Percentiles rank a stretch among this genome's conserved stretches.
These are phyloP conservation scores for Tricholoma hemisulphureum DNA, from an alignment of 768 basidiomycete species.

Conservation along the genomic window DNA sequence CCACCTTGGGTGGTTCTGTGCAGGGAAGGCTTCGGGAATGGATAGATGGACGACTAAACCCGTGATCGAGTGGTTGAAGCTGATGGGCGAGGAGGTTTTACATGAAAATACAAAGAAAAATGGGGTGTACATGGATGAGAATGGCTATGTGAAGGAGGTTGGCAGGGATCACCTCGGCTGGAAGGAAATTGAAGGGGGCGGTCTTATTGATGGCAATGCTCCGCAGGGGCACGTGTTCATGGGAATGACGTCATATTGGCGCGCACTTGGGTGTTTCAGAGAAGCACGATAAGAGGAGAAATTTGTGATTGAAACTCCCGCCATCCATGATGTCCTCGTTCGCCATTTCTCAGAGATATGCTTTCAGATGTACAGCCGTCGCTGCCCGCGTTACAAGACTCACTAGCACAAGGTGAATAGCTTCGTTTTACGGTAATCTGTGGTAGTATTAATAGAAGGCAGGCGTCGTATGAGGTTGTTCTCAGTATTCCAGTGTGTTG, in stretches of 20 bases:
- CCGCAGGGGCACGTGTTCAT: conserved; percentile 33
- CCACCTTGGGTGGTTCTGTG: conserved; percentile 67
- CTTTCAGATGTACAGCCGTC: conserved; percentile 3
- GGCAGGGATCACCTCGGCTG: neutral
- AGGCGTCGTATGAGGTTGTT: conserved; percentile 28
- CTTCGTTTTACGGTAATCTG: neutral
- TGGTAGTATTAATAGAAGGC: neutral
- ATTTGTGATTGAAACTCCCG: neutral
- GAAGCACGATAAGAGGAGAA: conserved; percentile 9
- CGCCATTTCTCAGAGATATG: neutral
- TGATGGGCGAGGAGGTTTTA: neutral
- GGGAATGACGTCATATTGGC: neutral
- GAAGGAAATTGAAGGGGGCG: neutral
- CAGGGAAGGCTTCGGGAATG: conserved; percentile 19
- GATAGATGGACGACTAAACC: conserved; percentile 51
- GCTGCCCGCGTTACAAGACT: conserved; percentile 9
- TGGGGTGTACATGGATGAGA: neutral
- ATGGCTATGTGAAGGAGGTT: neutral
- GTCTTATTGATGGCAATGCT: too few species aligned
- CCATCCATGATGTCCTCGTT: conserved; percentile 12
- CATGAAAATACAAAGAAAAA: neutral
- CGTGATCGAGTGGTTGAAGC: conserved; percentile 50
- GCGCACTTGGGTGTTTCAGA: conserved; percentile 15
- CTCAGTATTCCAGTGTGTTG: neutral
- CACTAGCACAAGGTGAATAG: conserved; percentile 25